Evolutionary conservation across 208 protist genomes (phyloP), one percentile per base, ranked within the genome.

Genomic region (Wallacemonas sp.): DNA sequence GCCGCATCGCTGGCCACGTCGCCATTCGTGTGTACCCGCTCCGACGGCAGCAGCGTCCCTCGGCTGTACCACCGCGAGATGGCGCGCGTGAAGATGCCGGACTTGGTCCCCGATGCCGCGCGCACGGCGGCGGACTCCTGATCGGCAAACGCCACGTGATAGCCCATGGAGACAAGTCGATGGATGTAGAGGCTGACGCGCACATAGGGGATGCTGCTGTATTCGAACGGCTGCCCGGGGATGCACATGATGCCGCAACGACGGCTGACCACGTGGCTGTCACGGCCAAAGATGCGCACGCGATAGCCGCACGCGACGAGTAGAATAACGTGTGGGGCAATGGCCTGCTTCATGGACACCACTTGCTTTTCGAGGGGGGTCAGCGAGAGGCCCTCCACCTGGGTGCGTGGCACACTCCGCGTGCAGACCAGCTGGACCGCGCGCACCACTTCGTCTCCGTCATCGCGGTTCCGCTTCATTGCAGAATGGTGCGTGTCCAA

Each of bases 221-320:
- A 93, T 74, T 92, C 86, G 61, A 96, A 96, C 12, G 87, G 87
- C 33, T 85, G 70, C 2, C 77, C 78, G 0, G 74, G 83, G 39
- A 94, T 93, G 77, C 88, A 92, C 82, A 91, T 87, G 61, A 96
- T 93, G 61, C 91, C 91, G 45, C 81, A 82, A 36, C 91, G 87
- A 7, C 91, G 80, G 65, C 91, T 96, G n/a, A 85, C 79, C 0
- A 84, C 84, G 26, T 72, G 91, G 59, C 87, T 93, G 72, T 96
- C 91, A 12, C 81, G 76, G 36, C 91, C 91, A 67, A 92, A 96
- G 16, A 93, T 65, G 59, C 93, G 93, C 0, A 93, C 86, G 4
- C 85, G 78, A 64, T 96, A 96, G 18, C 91, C 91, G 67, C 91
- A 96, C 22, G 87, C 86, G n/a, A 96, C 87, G 67, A 96, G 67